A percentile compares a stretch with the other conserved stretches of the same genome.
phyloP scores from a whole-genome alignment of 371 early-diverging fungal species.

The Phascolomyces articulosus region DNA sequence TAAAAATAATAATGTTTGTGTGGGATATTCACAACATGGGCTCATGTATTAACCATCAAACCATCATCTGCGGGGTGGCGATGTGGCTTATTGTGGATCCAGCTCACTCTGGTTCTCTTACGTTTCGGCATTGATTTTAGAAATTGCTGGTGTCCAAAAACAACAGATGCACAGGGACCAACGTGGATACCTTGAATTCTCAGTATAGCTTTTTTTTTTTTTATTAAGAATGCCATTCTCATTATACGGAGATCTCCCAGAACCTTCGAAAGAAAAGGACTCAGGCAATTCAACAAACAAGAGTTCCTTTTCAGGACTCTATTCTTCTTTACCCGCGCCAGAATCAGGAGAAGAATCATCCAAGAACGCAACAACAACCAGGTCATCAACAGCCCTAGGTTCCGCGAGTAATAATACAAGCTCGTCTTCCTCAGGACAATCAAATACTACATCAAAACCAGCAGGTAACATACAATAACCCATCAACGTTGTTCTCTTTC shows the following conservation, averaged over 20 bases:
- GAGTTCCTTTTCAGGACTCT: conserved; percentile 17
- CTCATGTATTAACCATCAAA: too few species aligned
- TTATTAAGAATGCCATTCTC: conserved; percentile 22
- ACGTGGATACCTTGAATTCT: too few species aligned
- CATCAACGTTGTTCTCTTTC: not conserved
- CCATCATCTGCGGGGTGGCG: too few species aligned
- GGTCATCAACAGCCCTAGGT: not conserved
- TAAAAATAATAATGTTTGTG: too few species aligned
- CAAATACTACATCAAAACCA: conserved; percentile 13
- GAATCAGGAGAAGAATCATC: conserved; percentile 1
- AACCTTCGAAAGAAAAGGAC: conserved; percentile 24
- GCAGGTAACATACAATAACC: conserved; percentile 17
- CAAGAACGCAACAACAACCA: not conserved
- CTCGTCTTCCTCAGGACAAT: conserved; percentile 9
- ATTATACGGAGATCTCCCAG: conserved; percentile 31
- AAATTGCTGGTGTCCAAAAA: too few species aligned
- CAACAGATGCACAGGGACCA: too few species aligned
- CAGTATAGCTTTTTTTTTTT: too few species aligned
- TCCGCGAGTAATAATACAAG: not conserved
- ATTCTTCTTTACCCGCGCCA: conserved; percentile 22
- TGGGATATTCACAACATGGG: too few species aligned
- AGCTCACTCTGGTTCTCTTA: too few species aligned
- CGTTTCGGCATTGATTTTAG: too few species aligned
- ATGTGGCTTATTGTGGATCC: too few species aligned
- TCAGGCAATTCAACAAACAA: conserved; percentile 1